A percentile compares a stretch with the other conserved stretches of the same genome.
These are phyloP conservation scores for Vicia faba DNA, from an alignment of 306 rosid species.

Conservation along the genomic window DNA sequence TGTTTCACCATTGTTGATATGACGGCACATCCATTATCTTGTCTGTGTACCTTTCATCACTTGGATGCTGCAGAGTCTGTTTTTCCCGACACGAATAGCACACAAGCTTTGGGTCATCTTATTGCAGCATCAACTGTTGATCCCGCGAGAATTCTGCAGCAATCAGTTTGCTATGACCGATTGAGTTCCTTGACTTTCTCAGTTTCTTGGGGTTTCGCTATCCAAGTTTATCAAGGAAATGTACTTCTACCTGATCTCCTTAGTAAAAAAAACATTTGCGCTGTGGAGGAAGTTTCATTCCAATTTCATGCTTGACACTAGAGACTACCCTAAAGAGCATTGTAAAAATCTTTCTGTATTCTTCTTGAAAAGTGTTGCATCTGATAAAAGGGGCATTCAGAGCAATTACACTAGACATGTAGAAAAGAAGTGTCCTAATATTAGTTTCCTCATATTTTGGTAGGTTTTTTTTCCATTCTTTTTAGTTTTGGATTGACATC, in stretches of 20 bases:
- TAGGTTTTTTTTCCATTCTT: slow-evolving; percentile 40
- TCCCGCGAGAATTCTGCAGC: slow-evolving; percentile 79
- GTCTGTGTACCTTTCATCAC: slow-evolving; percentile 86
- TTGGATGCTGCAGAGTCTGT: slow-evolving; percentile 74
- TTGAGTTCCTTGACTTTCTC: slow-evolving; percentile 68
- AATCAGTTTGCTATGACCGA: slow-evolving; percentile 77
- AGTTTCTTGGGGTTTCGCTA: slow-evolving; percentile 79
- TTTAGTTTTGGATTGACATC: slow-evolving; percentile 4
- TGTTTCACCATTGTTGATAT: too few species aligned
- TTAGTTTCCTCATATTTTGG: slow-evolving; percentile 97
- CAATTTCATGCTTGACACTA: slow-evolving; percentile 61
- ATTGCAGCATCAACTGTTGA: slow-evolving; percentile 68
- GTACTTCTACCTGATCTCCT: slow-evolving; percentile 75
- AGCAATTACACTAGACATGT: slow-evolving; percentile 58
- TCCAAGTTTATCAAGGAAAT: slow-evolving; percentile 74
- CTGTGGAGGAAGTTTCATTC: slow-evolving; percentile 70
- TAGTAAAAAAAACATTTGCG: slow-evolving; percentile 60
- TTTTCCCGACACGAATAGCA: slow-evolving; percentile 64
- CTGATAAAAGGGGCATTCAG: slow-evolving; percentile 51
- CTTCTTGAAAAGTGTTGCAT: slow-evolving; percentile 53
- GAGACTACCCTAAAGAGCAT: slow-evolving; percentile 68
- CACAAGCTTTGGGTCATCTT: slow-evolving; percentile 71
- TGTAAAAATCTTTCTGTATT: slow-evolving; percentile 70
- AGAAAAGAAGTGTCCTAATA: slow-evolving; percentile 51
- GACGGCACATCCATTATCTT: slow-evolving; percentile 83